Conservation (phyloP, 768 basidiomycete genomes). For the Lenzites betulinus region DNA sequence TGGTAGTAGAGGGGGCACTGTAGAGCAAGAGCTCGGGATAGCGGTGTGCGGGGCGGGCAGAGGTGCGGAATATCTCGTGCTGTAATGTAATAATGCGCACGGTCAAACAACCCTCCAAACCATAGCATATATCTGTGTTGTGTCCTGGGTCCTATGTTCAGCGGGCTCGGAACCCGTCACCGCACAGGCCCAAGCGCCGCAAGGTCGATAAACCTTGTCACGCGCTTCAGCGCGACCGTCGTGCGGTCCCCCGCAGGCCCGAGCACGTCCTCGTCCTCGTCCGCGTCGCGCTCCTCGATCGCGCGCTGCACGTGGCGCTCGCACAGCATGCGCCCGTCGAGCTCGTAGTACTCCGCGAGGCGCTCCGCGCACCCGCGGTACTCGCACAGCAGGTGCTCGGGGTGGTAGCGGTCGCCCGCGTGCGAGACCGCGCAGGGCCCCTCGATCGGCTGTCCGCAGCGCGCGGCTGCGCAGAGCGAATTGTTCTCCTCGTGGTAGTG, state of each 20-base stretch:
- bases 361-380: slow-evolving; percentile 56
- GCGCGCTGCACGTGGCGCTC: slow-evolving; percentile 66
- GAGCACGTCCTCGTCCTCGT: slow-evolving; percentile 22
- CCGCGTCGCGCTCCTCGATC: slow-evolving; percentile 19
- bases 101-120: not conserved
- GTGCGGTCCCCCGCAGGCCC: slow-evolving; percentile 24
- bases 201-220: slow-evolving; percentile 82
- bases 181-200: slow-evolving; percentile 31
- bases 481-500: slow-evolving; percentile 93
- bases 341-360: slow-evolving; percentile 86
- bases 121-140: not conserved
- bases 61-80: not conserved
- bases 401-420: slow-evolving; percentile 79
- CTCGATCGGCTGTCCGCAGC: slow-evolving; percentile 89
- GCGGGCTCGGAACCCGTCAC: not conserved
- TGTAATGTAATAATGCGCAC: not conserved
- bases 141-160: not conserved
- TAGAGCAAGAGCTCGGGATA: not conserved
- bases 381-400: slow-evolving; percentile 87
- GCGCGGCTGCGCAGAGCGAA: slow-evolving; percentile 78
- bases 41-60: not conserved
- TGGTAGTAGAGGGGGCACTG: not conserved
- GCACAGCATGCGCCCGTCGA: slow-evolving; percentile 83
- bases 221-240: slow-evolving; percentile 69
- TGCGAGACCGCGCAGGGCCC: slow-evolving; percentile 91